These are phyloP conservation scores for Fusarium kyushuense DNA, from an alignment of 2,329 filamentous ascomycete genomes.

Conservation along the genomic window DNA sequence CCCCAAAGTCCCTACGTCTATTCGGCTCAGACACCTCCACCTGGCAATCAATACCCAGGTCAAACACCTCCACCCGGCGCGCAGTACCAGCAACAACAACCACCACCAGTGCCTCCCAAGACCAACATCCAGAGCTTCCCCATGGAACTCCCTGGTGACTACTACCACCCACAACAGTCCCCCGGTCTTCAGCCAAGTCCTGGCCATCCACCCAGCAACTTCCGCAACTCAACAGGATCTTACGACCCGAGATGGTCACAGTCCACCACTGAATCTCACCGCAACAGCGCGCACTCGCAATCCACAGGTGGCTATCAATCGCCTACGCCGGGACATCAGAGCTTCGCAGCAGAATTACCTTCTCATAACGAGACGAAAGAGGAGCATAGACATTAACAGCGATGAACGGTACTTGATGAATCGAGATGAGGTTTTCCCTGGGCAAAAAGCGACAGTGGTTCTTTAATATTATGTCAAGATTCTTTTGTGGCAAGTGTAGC, in stretches of 20 bases:
- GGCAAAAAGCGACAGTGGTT: constrained; percentile 7
- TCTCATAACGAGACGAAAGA: constrained; percentile 62
- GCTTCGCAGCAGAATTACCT: constrained; percentile 58
- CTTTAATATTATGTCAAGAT: constrained; percentile 1
- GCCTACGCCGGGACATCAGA: constrained; percentile 56
- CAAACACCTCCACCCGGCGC: constrained; percentile 38
- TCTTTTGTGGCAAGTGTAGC: background rate
- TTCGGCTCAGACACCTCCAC: constrained; percentile 40
- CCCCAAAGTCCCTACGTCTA: constrained; percentile 40
- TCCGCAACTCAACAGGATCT: constrained; percentile 43
- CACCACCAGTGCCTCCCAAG: constrained; percentile 47
- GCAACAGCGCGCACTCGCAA: constrained; percentile 47
- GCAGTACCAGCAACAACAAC: constrained; percentile 28
- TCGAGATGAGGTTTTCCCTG: background rate
- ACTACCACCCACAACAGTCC: constrained; percentile 57
- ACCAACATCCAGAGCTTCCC: constrained; percentile 43
- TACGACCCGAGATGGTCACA: constrained; percentile 59
- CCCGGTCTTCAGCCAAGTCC: constrained; percentile 47
- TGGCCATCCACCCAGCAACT: constrained; percentile 30
- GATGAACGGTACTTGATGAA: background rate
- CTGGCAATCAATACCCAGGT: constrained; percentile 25
- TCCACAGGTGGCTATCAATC: constrained; percentile 51
- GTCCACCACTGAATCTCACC: constrained; percentile 46
- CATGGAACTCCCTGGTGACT: constrained; percentile 64
- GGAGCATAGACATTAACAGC: constrained; percentile 52